phyloP scores from a whole-genome alignment of 2,329 filamentous ascomycete genomes.

The Cytospora piceae region DNA sequence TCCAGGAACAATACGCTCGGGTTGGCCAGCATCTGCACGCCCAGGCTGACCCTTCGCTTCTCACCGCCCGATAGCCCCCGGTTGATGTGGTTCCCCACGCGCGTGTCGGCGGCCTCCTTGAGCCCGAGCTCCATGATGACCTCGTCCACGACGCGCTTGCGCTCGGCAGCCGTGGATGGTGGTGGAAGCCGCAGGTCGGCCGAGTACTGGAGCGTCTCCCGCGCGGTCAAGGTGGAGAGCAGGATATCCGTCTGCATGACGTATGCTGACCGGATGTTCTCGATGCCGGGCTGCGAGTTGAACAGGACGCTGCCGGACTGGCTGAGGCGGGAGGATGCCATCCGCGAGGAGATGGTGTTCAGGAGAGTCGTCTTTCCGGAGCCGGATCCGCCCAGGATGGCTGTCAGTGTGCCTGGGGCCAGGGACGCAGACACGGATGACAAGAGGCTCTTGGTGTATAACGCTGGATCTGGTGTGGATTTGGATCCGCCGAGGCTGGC shows the following conservation, averaged over 20 bases:
- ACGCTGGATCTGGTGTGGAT: slow-evolving; percentile 37
- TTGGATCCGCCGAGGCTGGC: slow-evolving; percentile 32
- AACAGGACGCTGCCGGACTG: slow-evolving; percentile 63
- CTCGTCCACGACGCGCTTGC: slow-evolving; percentile 69
- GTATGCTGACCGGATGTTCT: slow-evolving; percentile 58
- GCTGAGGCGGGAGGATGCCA: slow-evolving; percentile 57
- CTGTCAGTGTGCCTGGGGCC: slow-evolving; percentile 68
- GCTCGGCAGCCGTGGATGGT: slow-evolving; percentile 61
- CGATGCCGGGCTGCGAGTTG: slow-evolving; percentile 60
- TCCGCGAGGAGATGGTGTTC: slow-evolving; percentile 72
- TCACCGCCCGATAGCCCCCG: slow-evolving; percentile 80
- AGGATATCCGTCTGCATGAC: slow-evolving; percentile 79
- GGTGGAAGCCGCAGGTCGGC: slow-evolving; percentile 72
- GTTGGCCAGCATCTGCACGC: slow-evolving; percentile 78
- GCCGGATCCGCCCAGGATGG: slow-evolving; percentile 75
- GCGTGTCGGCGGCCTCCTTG: slow-evolving; percentile 76
- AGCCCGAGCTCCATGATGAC: slow-evolving; percentile 76
- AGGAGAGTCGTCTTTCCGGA: slow-evolving; percentile 74
- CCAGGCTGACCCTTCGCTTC: slow-evolving; percentile 76
- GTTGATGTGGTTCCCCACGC: slow-evolving; percentile 71
- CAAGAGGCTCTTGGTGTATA: slow-evolving; percentile 58
- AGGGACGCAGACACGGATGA: slow-evolving; percentile 67
- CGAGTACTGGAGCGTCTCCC: slow-evolving; percentile 74
- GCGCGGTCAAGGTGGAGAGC: slow-evolving; percentile 72
- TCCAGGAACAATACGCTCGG: slow-evolving; percentile 78